Evolutionary conservation across 495 filamentous ascomycete species (phyloP), one percentile per base, ranked within the genome.

Genomic region (Aspergillus sclerotioniger): DNA sequence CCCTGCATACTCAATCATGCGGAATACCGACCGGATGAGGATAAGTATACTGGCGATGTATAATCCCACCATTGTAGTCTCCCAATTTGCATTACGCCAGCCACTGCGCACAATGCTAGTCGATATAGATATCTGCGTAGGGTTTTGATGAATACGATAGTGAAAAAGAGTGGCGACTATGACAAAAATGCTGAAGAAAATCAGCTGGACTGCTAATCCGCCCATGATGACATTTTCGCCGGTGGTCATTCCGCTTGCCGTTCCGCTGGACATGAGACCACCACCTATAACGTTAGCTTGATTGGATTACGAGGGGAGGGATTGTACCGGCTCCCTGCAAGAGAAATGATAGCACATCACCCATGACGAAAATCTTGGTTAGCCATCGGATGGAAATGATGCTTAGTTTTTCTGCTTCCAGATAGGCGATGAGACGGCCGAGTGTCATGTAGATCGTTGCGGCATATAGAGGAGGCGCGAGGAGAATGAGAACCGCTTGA

Each of bases 371-470:
- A 33, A 70, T 60, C 51, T 65, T 51, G 31, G 65, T 72, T 3
- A 71, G 44, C 55, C 62, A 61, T n/a, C 62, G 64, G 12, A 57
- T 32, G 0, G 62, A 58, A 37, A 69, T 65, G 44, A 53, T 57
- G 46, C 66, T 67, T 25, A 64, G 62, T 13, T 64, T 33, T 41
- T 83, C 80, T 17, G 72, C 81, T 25, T 77, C 64, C 8, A 80
- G 70, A 28, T 75, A 62, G 29, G 65, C 69, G 28, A 84, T 77
- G 8, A 84, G 54, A 0, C 81, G 74, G 0, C 76, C 82, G 33
- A 85, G 81, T 19, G 77, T 70, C 80, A 84, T 85, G 68, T 84
- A 85, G 31, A 84, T 73, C 0, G 80, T 82, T 3, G 82, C 81
- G 7, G 82, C 78, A 56, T 76, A 72, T 31, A 83, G 67, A 0